Percentiles rank a stretch among this genome's conserved stretches.
phyloP scores from a whole-genome alignment of 345 rosid species.

The Angophora floribunda region DNA sequence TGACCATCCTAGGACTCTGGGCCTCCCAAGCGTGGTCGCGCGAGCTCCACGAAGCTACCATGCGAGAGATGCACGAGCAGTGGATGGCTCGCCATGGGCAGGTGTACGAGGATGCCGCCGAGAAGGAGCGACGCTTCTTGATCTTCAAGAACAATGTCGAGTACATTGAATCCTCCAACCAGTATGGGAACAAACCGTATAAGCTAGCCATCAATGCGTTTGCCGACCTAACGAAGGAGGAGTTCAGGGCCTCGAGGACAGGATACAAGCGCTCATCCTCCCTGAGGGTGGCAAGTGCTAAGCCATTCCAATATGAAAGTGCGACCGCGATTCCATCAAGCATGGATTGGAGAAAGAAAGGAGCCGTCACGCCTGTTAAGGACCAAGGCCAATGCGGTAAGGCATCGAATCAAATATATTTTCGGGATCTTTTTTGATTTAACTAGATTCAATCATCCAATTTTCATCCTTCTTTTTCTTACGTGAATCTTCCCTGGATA shows the following conservation, averaged over 20 bases:
- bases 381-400: conserved; percentile 23
- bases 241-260: conserved; percentile 1
- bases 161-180: conserved; percentile 18
- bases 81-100: not conserved
- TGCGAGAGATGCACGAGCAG: not conserved
- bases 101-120: conserved; percentile 1
- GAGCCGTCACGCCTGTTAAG: conserved; percentile 20
- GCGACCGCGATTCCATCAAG: not conserved
- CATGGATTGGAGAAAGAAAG: conserved; percentile 20
- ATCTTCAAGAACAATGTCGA: conserved; percentile 23
- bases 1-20: not conserved
- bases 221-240: conserved; percentile 19
- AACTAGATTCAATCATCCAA: not conserved
- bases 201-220: conserved; percentile 23
- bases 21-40: not conserved
- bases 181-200: conserved; percentile 5
- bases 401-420: not conserved
- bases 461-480: not conserved
- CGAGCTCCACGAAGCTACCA: not conserved
- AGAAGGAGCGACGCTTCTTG: conserved; percentile 15
- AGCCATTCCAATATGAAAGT: not conserved
- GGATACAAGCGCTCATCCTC: not conserved
- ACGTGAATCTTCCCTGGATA: not conserved
- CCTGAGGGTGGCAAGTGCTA: too few species aligned
- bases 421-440: not conserved